A percentile compares a stretch with the other conserved stretches of the same genome.
These are phyloP conservation scores for Aspergillus sp. DNA, from an alignment of 2,329 filamentous ascomycete genomes.

Conservation along the genomic window DNA sequence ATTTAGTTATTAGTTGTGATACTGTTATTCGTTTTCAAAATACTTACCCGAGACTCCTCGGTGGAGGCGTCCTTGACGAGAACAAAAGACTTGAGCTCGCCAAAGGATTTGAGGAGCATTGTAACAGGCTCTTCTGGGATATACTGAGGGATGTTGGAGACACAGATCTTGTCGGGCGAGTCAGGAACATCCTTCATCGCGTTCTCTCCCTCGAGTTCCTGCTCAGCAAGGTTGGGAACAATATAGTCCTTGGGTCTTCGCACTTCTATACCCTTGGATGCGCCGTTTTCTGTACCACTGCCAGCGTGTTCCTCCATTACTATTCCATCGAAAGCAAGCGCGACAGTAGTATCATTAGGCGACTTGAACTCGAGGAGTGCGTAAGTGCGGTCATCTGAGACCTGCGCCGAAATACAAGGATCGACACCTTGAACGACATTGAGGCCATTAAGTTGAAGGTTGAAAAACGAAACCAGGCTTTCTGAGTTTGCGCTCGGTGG, in stretches of 20 bases:
- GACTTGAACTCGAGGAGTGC: conserved; percentile 90
- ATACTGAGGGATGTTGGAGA: conserved; percentile 84
- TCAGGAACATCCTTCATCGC: conserved; percentile 82
- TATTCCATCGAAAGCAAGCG: conserved; percentile 84
- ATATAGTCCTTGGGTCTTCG: conserved; percentile 96
- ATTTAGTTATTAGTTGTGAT: conserved; percentile 11
- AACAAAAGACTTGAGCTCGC: conserved; percentile 87
- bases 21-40: background rate
- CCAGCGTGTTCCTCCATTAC: conserved; percentile 75
- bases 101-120: conserved; percentile 86
- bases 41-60: conserved; percentile 79
- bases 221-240: conserved; percentile 75
- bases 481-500: conserved; percentile 74
- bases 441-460: conserved; percentile 92
- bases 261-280: conserved; percentile 64
- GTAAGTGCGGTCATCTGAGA: conserved; percentile 76
- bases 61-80: conserved; percentile 83
- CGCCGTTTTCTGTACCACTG: conserved; percentile 51
- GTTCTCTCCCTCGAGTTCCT: conserved; percentile 71
- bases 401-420: conserved; percentile 79
- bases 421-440: conserved; percentile 84
- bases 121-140: conserved; percentile 88
- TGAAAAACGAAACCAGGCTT: conserved; percentile 79
- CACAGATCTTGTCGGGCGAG: conserved; percentile 90
- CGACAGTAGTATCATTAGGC: conserved; percentile 83